Evolutionary conservation across 345 rosid species (phyloP), one percentile per base, ranked within the genome.

Genomic region (Brassica rapa): DNA sequence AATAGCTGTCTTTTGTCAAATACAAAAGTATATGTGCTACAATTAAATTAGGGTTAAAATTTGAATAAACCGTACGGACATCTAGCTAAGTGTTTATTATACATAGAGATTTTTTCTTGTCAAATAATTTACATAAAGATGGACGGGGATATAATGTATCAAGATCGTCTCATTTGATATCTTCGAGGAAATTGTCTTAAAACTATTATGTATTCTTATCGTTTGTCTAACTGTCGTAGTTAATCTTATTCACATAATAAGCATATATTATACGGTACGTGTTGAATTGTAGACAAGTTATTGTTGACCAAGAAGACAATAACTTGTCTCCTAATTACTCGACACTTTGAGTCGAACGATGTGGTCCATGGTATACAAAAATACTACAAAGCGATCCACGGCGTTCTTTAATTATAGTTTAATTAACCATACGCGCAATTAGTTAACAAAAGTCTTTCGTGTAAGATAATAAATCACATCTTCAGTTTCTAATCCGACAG

Each of bases 121-220:
- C 6, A 32, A 32, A 32, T 24, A 21, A 11, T 70, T 63, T 27
- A 51, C 33, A 37, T 4, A 66, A 41, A 23, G 71, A 19, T 66
- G 59, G 68, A 60, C 72, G n/a, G 74, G 70, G 62, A 32, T 72
- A 72, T 43, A 35, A 67, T 69, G 43, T 70, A 53, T 81, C 88
- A 89, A 80, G 86, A 88, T 87, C 86, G 68, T 86, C 56, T 76
- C 75, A 21, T 62, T 62, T 81, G 41, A 83, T 76, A 67, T 59
- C 75, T 74, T 83, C 91, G 76, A 88, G 87, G 80, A 79, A 80
- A 33, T 86, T 90, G 90, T 90, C 89, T 73, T 80, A 81, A 66
- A 71, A 81, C 80, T 85, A 86, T 85, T 86, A 64, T 23, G 62
- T 29, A 12, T 6, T 55, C 66, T 62, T 80, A 55, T 65, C 68